Evolutionary conservation across 345 rosid genomes (phyloP), one percentile per base, ranked within the genome.

Genomic region (Aegle marmelos): DNA sequence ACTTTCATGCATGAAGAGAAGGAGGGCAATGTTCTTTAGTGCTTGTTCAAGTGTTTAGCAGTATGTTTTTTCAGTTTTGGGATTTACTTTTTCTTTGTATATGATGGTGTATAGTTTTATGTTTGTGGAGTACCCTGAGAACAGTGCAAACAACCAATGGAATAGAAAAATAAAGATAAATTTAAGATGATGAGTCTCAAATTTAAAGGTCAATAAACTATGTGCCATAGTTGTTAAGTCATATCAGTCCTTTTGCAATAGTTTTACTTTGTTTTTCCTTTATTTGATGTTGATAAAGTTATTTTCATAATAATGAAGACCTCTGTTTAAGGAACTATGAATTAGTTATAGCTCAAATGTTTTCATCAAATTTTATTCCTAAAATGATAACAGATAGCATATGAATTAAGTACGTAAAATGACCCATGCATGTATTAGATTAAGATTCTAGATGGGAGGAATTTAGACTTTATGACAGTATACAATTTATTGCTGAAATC

Each of bases 61-160:
- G 9, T 36, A 6, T 74, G n/a, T 16, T 58, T 53, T 2, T 48
- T 62, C 9, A 5, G 19, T 27, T 31, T 50, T 13, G 3, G 22
- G 53, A 24, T 74, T 68, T 67, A 36, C 6, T 63, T 54, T 67
- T 63, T 10, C 68, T n/a, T 37, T 25, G 6, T 16, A 3, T 37
- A 19, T 33, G 36, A 62, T 73, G 61, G 57, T 54, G 37, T 62
- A 37, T 83, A 96, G 98, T 96, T 36, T 94, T 96, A 96, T 94
- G 89, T 96, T 96, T 74, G 97, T 96, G 76, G 98, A 96, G 85
- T 89, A 80, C 2, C 99, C 98, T n/a, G 98, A 96, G 87, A 92
- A 91, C 79, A 87, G 91, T 58, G 97, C 76, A 93, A 87, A 67
- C 94, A 80, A 37, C 80, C 24, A 72, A 73, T 83, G 67, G 92